Base-by-base conservation (phyloP, 805 yeast species). In the Ogataea ramenticola region DNA sequence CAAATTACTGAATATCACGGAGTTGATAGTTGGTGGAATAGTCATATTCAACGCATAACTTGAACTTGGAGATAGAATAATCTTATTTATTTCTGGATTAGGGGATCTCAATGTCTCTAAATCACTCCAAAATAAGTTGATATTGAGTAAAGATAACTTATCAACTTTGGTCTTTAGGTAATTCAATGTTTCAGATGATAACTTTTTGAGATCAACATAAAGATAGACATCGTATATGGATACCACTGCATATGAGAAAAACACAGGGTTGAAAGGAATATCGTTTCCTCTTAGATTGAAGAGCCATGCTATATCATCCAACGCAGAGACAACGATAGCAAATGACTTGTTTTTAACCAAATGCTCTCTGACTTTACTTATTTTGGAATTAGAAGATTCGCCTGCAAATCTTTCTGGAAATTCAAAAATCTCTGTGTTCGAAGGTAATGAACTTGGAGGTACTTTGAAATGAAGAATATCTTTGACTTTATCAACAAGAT, bases 191-290 rank as follows among this genome's bases (percentile, higher is more conserved):
- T 4, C 41, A n/a, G 15, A 3, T 8, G 36, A 14, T 39, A 47
- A 43, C 72, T 44, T 66, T 52, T 46, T 67, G 64, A 49, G 56
- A 52, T 73, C 73, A 33, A 69, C 64, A 52, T 67, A 77, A 33
- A 77, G 52, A 2, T 52, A 54, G 20, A 67, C 61, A 15, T 57
- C 54, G 39, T 64, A 65, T 4, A 54, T 56, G 8, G 72, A 66
- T 20, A 81, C 67, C 1, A 74, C 58, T 1, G 77, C 67, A 53
- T 80, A 85, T 9, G 90, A 70, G 63, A 80, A 88, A 60, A 91
- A 93, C 2, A 89, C 91, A 0, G 98, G 97, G 55, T 83, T 82
- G 58, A 74, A 91, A 4, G 81, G 82, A 46, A 91, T 82, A 60
- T 91, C 98, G 20, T 54, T 48, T 15, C 80, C 81, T 46, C 82